Evolutionary conservation across 371 early-diverging fungal species (phyloP).

Genomic region (Circinella minor): DNA sequence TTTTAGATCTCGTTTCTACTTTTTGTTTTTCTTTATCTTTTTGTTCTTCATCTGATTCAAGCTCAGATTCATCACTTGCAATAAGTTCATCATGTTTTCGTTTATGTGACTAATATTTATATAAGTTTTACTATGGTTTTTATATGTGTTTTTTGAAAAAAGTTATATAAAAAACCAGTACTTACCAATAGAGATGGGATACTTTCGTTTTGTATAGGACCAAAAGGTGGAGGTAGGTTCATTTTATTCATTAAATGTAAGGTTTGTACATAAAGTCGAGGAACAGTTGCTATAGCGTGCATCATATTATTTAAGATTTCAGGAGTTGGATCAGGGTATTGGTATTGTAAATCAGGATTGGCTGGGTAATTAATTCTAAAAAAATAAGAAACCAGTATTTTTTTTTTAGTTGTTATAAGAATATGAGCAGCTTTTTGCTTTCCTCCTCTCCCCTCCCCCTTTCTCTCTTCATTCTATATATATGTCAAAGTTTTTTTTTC

Average conservation of each 20-base stretch:
- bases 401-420: background rate
- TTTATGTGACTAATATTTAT: conserved; percentile 19
- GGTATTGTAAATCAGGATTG: conserved; percentile 53
- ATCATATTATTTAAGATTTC: conserved; percentile 54
- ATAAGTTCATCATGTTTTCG: conserved; percentile 47
- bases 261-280: conserved; percentile 67
- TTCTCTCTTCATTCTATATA: background rate
- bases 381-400: background rate
- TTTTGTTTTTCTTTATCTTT: conserved; percentile 29
- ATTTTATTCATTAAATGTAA: conserved; percentile 77
- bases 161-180: background rate
- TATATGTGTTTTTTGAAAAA: background rate
- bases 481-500: background rate
- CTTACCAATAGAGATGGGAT: conserved; percentile 33
- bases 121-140: background rate
- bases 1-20: conserved; percentile 20
- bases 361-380: conserved; percentile 49
- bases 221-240: conserved; percentile 73
- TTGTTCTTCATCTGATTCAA: conserved; percentile 51
- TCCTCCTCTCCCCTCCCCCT: no score
- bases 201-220: conserved; percentile 31
- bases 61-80: conserved; percentile 63
- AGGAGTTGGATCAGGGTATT: conserved; percentile 61
- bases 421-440: background rate
- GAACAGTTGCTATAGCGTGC: conserved; percentile 56